Evolutionary conservation across 192 early-diverging fungal genomes (phyloP).

Genomic region (Oehlia diaphana): DNA sequence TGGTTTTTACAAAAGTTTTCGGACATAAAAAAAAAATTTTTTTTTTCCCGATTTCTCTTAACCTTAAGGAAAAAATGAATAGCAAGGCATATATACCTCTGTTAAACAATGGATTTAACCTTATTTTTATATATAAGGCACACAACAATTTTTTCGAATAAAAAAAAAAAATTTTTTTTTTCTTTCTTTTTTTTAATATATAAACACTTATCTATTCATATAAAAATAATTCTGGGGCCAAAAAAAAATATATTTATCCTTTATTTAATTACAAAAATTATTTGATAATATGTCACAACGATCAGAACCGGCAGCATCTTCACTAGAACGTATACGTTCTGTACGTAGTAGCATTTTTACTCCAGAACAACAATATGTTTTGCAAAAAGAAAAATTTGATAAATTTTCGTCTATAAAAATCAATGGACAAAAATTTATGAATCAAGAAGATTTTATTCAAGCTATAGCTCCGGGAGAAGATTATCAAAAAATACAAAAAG

Average conservation of each 20-base stretch:
- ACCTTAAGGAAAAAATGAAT: no score
- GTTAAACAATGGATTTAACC: no score
- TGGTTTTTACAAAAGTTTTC: no score
- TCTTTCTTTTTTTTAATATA: no score
- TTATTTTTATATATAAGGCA: no score
- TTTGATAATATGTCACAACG: not conserved
- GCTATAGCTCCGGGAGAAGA: slow-evolving; percentile 59
- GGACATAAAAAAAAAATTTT: no score
- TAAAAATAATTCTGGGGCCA: no score
- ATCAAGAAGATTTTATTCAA: slow-evolving; percentile 56
- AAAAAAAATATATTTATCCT: not conserved
- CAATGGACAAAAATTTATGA: slow-evolving; percentile 56
- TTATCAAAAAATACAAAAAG: slow-evolving; percentile 54
- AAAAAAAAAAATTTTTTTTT: not conserved
- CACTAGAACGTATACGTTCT: not conserved
- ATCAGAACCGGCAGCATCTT: not conserved
- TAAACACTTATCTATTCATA: no score
- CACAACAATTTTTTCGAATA: not conserved
- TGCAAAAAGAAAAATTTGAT: slow-evolving; percentile 49
- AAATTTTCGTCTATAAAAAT: slow-evolving; percentile 52
- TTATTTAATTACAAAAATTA: not conserved
- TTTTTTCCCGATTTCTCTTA: no score
- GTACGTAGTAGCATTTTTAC: not conserved
- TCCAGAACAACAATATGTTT: not conserved
- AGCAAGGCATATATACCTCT: no score